Conservation (phyloP, 1,284 basidiomycete genomes). For the Leccinum laetum region DNA sequence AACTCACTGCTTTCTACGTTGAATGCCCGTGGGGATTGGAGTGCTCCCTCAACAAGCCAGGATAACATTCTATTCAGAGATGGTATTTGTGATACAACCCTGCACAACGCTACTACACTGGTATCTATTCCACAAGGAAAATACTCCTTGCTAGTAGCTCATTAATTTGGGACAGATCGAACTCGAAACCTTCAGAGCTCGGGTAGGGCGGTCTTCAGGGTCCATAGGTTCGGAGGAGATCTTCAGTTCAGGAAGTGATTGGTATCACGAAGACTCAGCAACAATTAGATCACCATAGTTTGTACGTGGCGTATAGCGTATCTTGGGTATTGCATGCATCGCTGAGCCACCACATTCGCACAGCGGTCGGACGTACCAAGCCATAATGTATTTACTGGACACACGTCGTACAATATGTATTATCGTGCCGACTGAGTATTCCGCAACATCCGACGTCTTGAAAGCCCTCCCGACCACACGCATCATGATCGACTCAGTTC, state of each 20-base stretch:
- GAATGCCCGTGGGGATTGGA: slow-evolving; percentile 42
- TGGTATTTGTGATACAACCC: background rate
- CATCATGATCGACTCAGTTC: no score
- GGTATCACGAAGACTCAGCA: background rate
- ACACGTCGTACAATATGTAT: background rate
- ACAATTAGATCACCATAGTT: background rate
- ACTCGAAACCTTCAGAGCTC: background rate
- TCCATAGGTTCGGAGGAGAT: slow-evolving; percentile 1
- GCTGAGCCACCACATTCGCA: background rate
- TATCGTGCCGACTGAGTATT: background rate
- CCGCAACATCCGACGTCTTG: background rate
- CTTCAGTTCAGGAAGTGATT: background rate
- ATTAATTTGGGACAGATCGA: slow-evolving; percentile 1
- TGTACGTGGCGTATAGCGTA: background rate
- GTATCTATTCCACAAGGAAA: background rate
- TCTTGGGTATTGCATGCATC: background rate
- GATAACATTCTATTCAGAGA: slow-evolving; percentile 16
- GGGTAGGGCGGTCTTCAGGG: background rate
- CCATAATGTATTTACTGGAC: background rate
- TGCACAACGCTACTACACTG: background rate
- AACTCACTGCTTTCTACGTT: slow-evolving; percentile 56
- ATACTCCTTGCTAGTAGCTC: background rate
- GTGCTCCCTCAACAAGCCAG: background rate
- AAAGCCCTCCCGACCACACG: background rate
- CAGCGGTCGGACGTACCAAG: background rate